Percentiles rank a stretch among this genome's conserved stretches.
These are phyloP conservation scores for Phytophthora ohioensis DNA, from an alignment of 352 stramenopile genomes.

Conservation along the genomic window DNA sequence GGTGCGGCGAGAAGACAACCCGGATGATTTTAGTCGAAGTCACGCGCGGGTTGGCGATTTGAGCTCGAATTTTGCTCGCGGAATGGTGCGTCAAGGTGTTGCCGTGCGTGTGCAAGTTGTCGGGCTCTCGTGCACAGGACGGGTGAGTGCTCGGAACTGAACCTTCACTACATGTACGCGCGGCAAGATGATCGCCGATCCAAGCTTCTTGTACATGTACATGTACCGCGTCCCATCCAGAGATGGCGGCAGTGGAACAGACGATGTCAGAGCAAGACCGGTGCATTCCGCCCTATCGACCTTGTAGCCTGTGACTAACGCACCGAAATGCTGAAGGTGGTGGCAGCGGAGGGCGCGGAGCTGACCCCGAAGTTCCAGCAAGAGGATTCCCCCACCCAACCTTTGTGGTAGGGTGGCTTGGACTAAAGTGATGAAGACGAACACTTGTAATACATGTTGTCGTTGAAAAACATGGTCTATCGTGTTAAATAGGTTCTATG, in stretches of 20 bases:
- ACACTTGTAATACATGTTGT: neutral
- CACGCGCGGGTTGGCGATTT: conserved; percentile 24
- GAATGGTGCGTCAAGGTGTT: conserved; percentile 13
- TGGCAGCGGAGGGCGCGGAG: neutral
- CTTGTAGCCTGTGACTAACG: conserved; percentile 17
- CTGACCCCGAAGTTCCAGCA: neutral
- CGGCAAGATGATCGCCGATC: conserved; percentile 14
- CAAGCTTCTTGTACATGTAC: conserved; percentile 12
- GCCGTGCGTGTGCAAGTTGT: conserved; percentile 15
- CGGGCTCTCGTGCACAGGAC: neutral
- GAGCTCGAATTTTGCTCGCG: conserved; percentile 15
- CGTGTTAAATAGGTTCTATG: conserved; percentile 50
- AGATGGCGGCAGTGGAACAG: conserved; percentile 20
- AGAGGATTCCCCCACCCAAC: conserved; percentile 3
- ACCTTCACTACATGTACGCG: conserved; percentile 17
- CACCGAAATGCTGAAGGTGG: conserved; percentile 27
- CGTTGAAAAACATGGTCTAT: neutral
- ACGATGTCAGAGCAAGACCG: conserved; percentile 8
- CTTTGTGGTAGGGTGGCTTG: conserved; percentile 3
- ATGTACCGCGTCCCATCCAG: conserved; percentile 34
- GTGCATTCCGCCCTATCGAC: conserved; percentile 30
- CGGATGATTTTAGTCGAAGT: conserved; percentile 23
- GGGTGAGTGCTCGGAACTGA: conserved; percentile 19
- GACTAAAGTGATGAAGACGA: neutral
- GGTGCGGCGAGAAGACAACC: conserved; percentile 7